Conservation (phyloP, 352 stramenopile genomes). For the Elongisporangium undulatum region DNA sequence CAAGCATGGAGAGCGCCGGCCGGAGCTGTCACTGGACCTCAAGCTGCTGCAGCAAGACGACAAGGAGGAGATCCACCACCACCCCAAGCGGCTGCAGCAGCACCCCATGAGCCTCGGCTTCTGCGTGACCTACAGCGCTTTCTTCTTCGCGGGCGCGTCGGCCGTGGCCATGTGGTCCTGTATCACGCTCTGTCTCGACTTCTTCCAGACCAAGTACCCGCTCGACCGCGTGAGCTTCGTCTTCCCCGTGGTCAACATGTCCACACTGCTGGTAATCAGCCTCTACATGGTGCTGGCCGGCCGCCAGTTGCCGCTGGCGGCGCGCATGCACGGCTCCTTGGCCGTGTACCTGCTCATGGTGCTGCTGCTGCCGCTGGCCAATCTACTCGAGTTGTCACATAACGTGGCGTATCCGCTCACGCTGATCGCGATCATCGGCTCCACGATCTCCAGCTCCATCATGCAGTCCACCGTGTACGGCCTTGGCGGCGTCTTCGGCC, state of each 20-base stretch:
- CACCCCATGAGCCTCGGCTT: slow-evolving; percentile 27
- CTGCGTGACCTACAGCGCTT: slow-evolving; percentile 62
- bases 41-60: slow-evolving; percentile 8
- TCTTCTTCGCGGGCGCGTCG: slow-evolving; percentile 71
- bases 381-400: slow-evolving; percentile 43
- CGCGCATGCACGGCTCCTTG: slow-evolving; percentile 51
- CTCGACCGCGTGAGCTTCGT: slow-evolving; percentile 67
- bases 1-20: neutral
- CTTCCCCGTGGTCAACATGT: slow-evolving; percentile 85
- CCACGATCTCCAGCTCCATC: slow-evolving; percentile 62
- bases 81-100: slow-evolving; percentile 8
- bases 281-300: slow-evolving; percentile 79
- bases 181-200: slow-evolving; percentile 72
- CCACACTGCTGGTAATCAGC: slow-evolving; percentile 66
- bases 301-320: slow-evolving; percentile 51
- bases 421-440: slow-evolving; percentile 54
- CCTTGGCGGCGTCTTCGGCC: slow-evolving; percentile 71
- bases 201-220: slow-evolving; percentile 62
- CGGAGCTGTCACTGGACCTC: slow-evolving; percentile 6
- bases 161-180: slow-evolving; percentile 74
- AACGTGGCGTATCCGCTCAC: slow-evolving; percentile 51
- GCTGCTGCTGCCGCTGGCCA: slow-evolving; percentile 50
- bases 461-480: slow-evolving; percentile 72
- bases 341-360: slow-evolving; percentile 49
- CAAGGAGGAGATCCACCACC: slow-evolving; percentile 15